Base-by-base conservation (phyloP, 2,329 filamentous ascomycete genomes). In the Penicillium concentricum region DNA sequence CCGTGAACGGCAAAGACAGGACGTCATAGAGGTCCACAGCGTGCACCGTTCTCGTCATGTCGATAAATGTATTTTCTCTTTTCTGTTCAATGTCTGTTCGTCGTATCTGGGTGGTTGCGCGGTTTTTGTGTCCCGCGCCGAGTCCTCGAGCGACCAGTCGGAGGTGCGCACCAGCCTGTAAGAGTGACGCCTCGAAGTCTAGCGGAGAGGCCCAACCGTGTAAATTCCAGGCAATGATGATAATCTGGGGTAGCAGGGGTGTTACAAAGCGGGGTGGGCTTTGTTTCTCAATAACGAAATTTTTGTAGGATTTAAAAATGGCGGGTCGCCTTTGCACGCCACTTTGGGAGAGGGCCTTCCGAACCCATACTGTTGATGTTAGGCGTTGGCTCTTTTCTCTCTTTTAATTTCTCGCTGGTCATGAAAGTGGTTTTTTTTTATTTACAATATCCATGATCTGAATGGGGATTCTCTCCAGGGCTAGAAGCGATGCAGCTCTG, bases 21-120 rank as follows among this genome's bases (percentile, higher is more conserved):
- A 78, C 70, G 43, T 73, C 67, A 64, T 79, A 80, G 65, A 69
- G 66, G 56, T 73, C 67, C 13, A 59, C 54, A n/a, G 47, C 22
- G 44, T 45, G 22, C 9, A 61, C 7, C 37, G 59, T 57, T 52
- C 43, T 58, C 20, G 59, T 64, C 58, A 66, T 66, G 8, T 35
- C 6, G 12, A n/a, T 5, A 16, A 15, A 5, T 16, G 8, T 16
- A 12, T 46, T 18, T 9, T n/a, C n/a, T n/a, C 30, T 35, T 35
- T 30, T 43, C 20, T 35, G 28, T 34, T 18, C 20, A 41, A 16
- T 24, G 7, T n/a, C n/a, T 39, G 51, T 7, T n/a, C 7, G 39
- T 10, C 15, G 41, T 45, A 15, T 22, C 26, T 46, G 26, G 24
- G 13, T 34, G 51, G 28, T 49, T 35, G 41, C 26, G 41, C 24